Evolutionary conservation across 495 filamentous ascomycete genomes (phyloP), one percentile per base, ranked within the genome.

Genomic region (Neurospora hispaniola): DNA sequence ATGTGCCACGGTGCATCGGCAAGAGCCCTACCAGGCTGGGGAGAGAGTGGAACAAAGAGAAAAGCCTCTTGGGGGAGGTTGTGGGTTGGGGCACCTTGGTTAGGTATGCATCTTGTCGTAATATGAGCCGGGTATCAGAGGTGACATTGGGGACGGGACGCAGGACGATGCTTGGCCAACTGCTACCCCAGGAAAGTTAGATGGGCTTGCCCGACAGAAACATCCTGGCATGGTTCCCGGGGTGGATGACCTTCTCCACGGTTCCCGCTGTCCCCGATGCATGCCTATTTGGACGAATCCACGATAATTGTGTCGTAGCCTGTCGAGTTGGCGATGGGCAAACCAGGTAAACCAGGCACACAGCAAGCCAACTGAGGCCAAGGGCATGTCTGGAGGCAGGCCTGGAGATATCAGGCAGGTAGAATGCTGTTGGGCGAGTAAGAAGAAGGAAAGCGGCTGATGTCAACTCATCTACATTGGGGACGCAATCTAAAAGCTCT

Each of bases 391-490:
- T 59, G 23, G 48, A 31, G 48, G 48, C 48, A 27, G 48, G 48
- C 27, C 23, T 31, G 48, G 48, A 59, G 70, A 35, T 38, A 38
- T 23, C 70, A 70, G 69, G 72, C 73, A 69, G 74, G 71, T 54
- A 40, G 72, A 70, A 70, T 72, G 66, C 70, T 73, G 71, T 66
- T 70, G 73, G 73, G 75, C 71, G 69, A 74, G 69, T 75, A 39
- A 76, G 73, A 71, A 70, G 69, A 62, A 72, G 42, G 69, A 70
- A 44, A 69, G 71, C 74, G 79, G 78, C 79, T 79, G 79, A 78
- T 76, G 77, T 80, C 79, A 79, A 79, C 78, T 79, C 79, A 80
- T 74, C 76, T 78, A 78, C 75, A 78, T 80, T 79, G 75, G 76
- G 76, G 75, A 74, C 76, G 70, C 73, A 79, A 80, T 80, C 75